Base-by-base conservation (phyloP, 345 rosid species). In the Salix udensis region DNA sequence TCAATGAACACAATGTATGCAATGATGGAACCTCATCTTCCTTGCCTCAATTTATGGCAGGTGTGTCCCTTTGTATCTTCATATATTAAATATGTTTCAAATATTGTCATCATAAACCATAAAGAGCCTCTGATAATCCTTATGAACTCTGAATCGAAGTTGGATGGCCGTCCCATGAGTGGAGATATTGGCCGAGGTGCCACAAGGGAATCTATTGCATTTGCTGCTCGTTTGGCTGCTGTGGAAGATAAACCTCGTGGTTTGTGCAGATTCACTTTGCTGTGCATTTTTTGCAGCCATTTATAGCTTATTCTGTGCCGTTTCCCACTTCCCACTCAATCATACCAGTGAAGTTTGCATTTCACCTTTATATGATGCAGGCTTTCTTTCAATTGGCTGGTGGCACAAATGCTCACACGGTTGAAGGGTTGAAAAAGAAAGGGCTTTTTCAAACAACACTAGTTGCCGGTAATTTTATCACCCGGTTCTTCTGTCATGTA, bases 141-240 rank as follows among this genome's bases (percentile, higher is more conserved):
- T 21, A 21, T 53, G n/a, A 36, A 21, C 26, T 68, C 10, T 81
- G 73, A 64, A 62, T 24, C 31, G 34, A 73, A 89, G 93, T 79
- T 89, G 89, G 93, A 88, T 69, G 93, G 91, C 36, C 88, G 90
- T 52, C 90, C 93, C 9, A 88, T 89, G 93, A 89, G 90, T 69
- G 93, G 93, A 50, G 93, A 88, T 67, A 89, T 89, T 7, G 91
- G 93, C 52, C 85, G 83, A 64, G 93, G 93, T 68, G 87, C 91
- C 75, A 88, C 91, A 44, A 81, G 84, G 72, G 88, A 84, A 78
- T 81, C 89, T 6, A 81, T 89, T 62, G 83, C 88, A 36, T 88
- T 89, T 0, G 88, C 93, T 65, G 86, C 75, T 71, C 78, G 53
- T 39, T 77, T 86, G 71, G 86, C 88, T 68, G 79, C 88, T 76